phyloP scores from a whole-genome alignment of 140 eudicot genomes.

The Anethum foeniculum region DNA sequence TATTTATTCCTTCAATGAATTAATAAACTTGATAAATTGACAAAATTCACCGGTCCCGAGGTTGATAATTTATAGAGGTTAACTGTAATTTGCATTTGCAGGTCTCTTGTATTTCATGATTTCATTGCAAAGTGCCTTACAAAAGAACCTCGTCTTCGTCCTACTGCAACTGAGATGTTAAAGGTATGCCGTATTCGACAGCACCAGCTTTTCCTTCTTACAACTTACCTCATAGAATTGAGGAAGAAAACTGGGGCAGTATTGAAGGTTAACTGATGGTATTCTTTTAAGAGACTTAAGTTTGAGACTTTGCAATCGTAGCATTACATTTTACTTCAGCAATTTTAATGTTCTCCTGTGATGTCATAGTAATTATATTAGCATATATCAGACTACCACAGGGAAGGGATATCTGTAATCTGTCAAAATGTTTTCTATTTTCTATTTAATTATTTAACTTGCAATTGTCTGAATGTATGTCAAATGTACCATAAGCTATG shows the following conservation, averaged over 20 bases:
- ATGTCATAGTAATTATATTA: neutral
- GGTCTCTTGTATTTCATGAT: constrained; percentile 98
- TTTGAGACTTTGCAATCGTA: neutral
- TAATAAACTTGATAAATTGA: too few relatives aligned
- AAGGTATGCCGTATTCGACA: constrained; percentile 59
- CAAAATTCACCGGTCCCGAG: too few relatives aligned
- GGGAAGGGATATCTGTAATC: neutral
- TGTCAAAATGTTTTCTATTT: neutral
- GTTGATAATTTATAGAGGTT: too few relatives aligned
- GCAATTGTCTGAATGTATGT: too few relatives aligned
- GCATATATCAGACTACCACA: neutral
- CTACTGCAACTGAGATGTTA: constrained; percentile 90
- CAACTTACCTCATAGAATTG: neutral
- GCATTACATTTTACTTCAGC: neutral
- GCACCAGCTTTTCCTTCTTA: neutral
- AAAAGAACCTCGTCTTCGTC: constrained; percentile 92
- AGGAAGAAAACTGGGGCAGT: neutral
- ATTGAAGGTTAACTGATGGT: neutral
- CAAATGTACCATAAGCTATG: neutral
- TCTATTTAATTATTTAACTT: neutral
- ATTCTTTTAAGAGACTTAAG: neutral
- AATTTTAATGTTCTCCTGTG: neutral
- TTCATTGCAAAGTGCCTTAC: constrained; percentile 94
- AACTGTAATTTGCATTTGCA: constrained; percentile 25
- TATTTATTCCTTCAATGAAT: too few relatives aligned